Base-by-base conservation (phyloP, 2,329 filamentous ascomycete species). In the Colletotrichum endophyticum region DNA sequence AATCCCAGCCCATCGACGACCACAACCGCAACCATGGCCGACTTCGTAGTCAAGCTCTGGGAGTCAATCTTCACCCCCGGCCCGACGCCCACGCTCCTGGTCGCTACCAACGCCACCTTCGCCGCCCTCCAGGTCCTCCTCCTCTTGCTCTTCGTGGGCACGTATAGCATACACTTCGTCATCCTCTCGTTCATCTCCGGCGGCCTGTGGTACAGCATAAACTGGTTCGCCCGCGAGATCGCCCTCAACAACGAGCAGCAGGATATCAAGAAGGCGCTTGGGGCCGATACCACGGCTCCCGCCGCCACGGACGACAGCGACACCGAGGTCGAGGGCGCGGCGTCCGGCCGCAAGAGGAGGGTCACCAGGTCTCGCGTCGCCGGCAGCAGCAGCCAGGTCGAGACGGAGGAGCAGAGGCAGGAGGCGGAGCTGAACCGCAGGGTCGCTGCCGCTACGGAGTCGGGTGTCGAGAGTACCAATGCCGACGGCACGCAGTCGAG, bases 51-150 rank as follows among this genome's bases (percentile, higher is more conserved):
- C 82, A 92, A 96, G 80, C 94, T 98, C 77, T 98, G 95, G 94
- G 91, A 94, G 83, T 98, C 95, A 82, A 93, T 99, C 89, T 98
- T 99, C 90, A 97, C 94, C 7, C 95, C 96, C 1, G 97, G 97
- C 73, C 92, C 96, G 63, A 98, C 96, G 1, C 95, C 95, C 16
- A 95, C 95, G 64, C 92, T 99, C 78, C 91, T 99, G 73, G 87
- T 96, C 82, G 97, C 97, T 76, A 98, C 97, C 75, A 99, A 99
- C 86, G 92, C 90, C 83, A 94, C 95, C 77, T 99, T 99, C 84
- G 96, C 93, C 78, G 92, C 92, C 57, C 93, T 99, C 22, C 97
- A 99, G 85, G 76, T 94, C 78, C 89, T 98, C 57, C 93, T 99
- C 79, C 86, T 95, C 79, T 85, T 87, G 70, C 94, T 99, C 78